Evolutionary conservation across 1,284 basidiomycete genomes (phyloP).

Genomic region (Anthracocystis walkeri): DNA sequence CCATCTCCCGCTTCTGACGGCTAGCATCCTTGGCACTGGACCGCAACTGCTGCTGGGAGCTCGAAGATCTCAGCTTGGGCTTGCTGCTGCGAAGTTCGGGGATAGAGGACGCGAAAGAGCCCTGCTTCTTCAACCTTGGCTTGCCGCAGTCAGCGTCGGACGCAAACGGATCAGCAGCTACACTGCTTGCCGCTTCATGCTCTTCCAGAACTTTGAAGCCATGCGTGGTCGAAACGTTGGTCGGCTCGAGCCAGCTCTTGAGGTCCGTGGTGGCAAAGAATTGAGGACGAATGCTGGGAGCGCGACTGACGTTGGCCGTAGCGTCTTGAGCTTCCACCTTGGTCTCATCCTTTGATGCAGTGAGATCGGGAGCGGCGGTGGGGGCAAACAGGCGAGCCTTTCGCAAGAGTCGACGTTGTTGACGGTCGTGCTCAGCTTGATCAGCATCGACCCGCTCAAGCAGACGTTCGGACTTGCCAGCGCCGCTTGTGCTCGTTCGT

Average conservation of each 20-base stretch:
- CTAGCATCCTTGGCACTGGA: constrained; percentile 11
- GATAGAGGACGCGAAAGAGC: background rate
- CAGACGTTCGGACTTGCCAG: constrained; percentile 25
- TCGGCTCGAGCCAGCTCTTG: constrained; percentile 57
- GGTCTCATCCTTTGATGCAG: background rate
- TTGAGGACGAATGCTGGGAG: constrained; percentile 60
- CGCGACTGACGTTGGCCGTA: constrained; percentile 36
- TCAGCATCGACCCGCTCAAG: constrained; percentile 27
- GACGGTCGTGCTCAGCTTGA: constrained; percentile 33
- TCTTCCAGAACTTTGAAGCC: constrained; percentile 38
- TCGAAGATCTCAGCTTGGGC: constrained; percentile 31
- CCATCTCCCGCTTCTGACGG: constrained; percentile 28
- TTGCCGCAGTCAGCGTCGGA: constrained; percentile 27
- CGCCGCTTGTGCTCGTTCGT: constrained; percentile 3
- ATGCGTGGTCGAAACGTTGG: constrained; percentile 35
- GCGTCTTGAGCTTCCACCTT: background rate
- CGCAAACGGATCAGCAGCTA: constrained; percentile 27
- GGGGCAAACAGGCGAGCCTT: constrained; percentile 30
- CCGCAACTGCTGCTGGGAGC: constrained; percentile 27
- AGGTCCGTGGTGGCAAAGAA: constrained; percentile 60
- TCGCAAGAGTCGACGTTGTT: constrained; percentile 31
- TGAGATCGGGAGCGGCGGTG: background rate
- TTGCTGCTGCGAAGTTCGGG: constrained; percentile 5
- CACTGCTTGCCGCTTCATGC: constrained; percentile 20
- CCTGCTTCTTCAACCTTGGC: background rate